phyloP scores from a whole-genome alignment of 164 flowering plant species.

The Tetrastigma voinierianum region DNA sequence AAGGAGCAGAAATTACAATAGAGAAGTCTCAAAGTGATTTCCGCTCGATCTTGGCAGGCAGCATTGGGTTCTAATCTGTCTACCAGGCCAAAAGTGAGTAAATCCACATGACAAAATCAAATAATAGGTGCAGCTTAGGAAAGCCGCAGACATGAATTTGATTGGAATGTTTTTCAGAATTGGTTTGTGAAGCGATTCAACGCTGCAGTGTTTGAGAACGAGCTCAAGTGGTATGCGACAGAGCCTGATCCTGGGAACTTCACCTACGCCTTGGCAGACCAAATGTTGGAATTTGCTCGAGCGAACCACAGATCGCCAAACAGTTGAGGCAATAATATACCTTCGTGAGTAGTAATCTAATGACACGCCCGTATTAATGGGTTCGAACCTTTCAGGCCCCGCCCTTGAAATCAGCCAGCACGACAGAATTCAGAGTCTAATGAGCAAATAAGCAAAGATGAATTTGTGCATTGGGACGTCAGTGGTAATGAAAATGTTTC shows the following conservation, averaged over 20 bases:
- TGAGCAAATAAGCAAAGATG: conserved; percentile 65
- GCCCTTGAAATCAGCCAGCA: conserved; percentile 53
- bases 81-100: too few species aligned
- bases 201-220: conserved; percentile 92
- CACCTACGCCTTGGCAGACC: conserved; percentile 73
- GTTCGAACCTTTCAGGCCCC: conserved; percentile 59
- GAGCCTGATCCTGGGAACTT: conserved; percentile 63
- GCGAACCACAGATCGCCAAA: too few species aligned
- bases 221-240: conserved; percentile 92
- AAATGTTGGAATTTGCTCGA: conserved; percentile 67
- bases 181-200: conserved; percentile 88
- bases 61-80: too few species aligned
- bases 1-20: conserved; percentile 58
- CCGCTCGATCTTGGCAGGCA: too few species aligned
- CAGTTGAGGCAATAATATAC: too few species aligned
- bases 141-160: too few species aligned
- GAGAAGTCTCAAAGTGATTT: conserved; percentile 74
- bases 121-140: too few species aligned
- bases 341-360: conserved; percentile 74
- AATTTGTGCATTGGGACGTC: conserved; percentile 95
- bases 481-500: conserved; percentile 93
- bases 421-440: conserved; percentile 61
- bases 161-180: too few species aligned
- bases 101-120: too few species aligned
- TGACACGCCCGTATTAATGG: conserved; percentile 78